These are phyloP conservation scores for Rubroshorea leprosula DNA, from an alignment of 345 rosid genomes.

Conservation along the genomic window DNA sequence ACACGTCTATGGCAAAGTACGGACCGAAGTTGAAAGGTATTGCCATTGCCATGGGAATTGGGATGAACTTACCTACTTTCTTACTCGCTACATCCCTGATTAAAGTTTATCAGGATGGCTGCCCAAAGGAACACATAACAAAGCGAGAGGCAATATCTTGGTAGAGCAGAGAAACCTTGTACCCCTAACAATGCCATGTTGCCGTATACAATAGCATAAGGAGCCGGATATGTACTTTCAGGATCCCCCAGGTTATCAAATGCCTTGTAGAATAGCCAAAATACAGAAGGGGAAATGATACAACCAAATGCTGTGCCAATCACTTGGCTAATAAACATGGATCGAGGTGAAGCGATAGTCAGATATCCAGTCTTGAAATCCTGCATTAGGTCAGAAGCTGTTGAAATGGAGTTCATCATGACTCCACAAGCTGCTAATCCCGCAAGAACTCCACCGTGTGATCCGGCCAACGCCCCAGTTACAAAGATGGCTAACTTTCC, in stretches of 20 bases:
- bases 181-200: conserved; percentile 63
- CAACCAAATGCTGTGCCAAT: no score
- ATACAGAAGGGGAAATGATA: conserved; percentile 70
- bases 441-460: conserved; percentile 72
- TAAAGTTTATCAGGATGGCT: conserved; percentile 47
- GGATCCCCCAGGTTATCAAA: conserved; percentile 47
- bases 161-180: conserved; percentile 62
- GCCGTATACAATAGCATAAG: conserved; percentile 50
- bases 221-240: conserved; percentile 50
- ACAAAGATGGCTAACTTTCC: conserved; percentile 76
- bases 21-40: conserved; percentile 77
- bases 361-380: conserved; percentile 86
- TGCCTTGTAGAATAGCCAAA: conserved; percentile 79
- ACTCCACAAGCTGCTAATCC: conserved; percentile 83
- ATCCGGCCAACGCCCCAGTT: conserved; percentile 79
- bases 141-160: conserved; percentile 59
- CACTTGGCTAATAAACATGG: conserved; percentile 75
- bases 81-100: conserved; percentile 37
- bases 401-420: conserved; percentile 83
- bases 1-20: conserved; percentile 80
- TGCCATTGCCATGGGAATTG: conserved; percentile 86
- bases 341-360: conserved; percentile 69
- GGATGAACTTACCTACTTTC: conserved; percentile 45
- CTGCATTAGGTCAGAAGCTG: conserved; percentile 77
- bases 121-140: conserved; percentile 54